Evolutionary conservation across 148 eudicot genomes (phyloP), one percentile per base, ranked within the genome.

Genomic region (Rhododendron ovatum): DNA sequence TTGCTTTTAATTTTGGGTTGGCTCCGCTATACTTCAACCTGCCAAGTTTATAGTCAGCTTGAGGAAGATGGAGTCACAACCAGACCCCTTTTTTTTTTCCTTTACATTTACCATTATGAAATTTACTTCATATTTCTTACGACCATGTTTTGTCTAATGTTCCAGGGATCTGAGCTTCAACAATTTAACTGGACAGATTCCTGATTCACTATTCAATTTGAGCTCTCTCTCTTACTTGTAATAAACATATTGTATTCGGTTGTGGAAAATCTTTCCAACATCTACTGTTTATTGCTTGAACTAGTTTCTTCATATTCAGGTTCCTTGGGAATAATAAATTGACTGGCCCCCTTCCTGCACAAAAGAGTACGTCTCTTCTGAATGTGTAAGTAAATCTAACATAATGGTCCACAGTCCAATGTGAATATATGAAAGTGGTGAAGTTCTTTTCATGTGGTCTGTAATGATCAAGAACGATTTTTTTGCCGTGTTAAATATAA

Each of bases 161-260:
- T 83, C 78, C 92, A 96, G 99, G 94, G 98, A 96, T 90, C 89
- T 96, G 84, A 96, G 99, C 91, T 96, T 95, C 93, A 96, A 95
- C 93, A 91, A 85, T 81, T 82, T 96, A 86, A 88, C 88, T 47
- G 99, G 98, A 81, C 63, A 48, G 83, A 93, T 96, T 86, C 99
- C 98, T 78, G 89, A 84, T 53, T 89, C 94, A 1, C 83, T 96
- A 83, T 95, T 95, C 91, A 91, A 86, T 74, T 87, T 92, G 82
- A 80, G 76, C 78, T 87, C 91, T 37, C 98, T 96, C 85, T 67
- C 86, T 45, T 84, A 88, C 90, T 88, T 96, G 99, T 96, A 92
- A 94, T 87, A 84, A 69, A 79, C 79, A 35, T 50, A 67, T 20
- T 59, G 41, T 85, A 22, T 20, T 80, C 45, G 18, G 43, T 9